phyloP scores from a whole-genome alignment of 768 basidiomycete species.

The Mycena venus region DNA sequence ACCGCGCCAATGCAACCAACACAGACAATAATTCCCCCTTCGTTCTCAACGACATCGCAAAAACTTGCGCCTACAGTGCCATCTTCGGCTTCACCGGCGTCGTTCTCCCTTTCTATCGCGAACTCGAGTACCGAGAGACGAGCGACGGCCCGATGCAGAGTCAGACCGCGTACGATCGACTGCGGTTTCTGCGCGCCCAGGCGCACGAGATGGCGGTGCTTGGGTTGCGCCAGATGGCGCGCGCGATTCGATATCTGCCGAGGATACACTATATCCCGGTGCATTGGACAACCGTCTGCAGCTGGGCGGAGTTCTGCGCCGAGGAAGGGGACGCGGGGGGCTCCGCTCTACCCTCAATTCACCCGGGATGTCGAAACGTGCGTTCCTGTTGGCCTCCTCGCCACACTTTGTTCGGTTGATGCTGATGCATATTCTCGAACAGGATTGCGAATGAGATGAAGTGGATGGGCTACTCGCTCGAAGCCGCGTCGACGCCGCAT shows the following conservation, averaged over 20 bases:
- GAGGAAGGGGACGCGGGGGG: constrained; percentile 12
- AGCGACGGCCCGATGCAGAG: neutral
- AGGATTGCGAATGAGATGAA: too few relatives aligned
- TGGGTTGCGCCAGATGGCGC: neutral
- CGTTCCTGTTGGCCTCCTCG: neutral
- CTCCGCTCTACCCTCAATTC: neutral
- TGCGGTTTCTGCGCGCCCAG: constrained; percentile 6
- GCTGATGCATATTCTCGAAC: too few relatives aligned
- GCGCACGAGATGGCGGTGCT: neutral
- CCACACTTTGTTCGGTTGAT: neutral
- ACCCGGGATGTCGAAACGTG: neutral
- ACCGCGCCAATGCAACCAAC: neutral
- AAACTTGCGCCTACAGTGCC: neutral
- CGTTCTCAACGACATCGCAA: neutral
- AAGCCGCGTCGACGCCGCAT: too few relatives aligned
- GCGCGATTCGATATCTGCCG: constrained; percentile 10
- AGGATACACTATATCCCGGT: constrained; percentile 11
- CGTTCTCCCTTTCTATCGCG: constrained; percentile 11
- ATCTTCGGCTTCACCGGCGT: neutral
- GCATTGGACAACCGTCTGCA: neutral
- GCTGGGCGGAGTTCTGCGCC: constrained; percentile 21
- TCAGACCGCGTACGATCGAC: neutral
- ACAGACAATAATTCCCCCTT: neutral
- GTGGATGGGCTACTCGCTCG: too few relatives aligned
- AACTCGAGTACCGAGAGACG: constrained; percentile 29